Conservation (phyloP, 345 rosid species). For the Pugionium cornutum region DNA sequence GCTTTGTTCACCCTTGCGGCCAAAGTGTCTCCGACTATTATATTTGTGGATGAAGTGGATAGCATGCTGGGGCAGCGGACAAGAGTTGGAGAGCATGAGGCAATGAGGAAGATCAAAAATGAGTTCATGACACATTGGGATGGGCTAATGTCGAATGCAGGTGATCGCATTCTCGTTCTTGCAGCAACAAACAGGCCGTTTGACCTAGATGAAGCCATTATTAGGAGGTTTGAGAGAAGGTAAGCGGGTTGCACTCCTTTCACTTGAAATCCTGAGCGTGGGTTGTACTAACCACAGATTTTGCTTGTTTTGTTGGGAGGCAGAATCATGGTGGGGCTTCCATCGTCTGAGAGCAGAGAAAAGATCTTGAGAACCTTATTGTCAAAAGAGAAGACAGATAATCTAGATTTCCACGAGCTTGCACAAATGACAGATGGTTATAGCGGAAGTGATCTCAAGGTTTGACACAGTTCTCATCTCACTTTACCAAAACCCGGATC, state of each 20-base stretch:
- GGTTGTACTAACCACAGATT: slow-evolving; percentile 13
- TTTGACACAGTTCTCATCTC: slow-evolving; percentile 39
- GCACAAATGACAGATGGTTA: slow-evolving; percentile 91
- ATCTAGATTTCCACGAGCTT: slow-evolving; percentile 81
- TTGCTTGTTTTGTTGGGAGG: slow-evolving; percentile 31
- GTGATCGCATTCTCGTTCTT: slow-evolving; percentile 90
- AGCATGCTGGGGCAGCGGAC: slow-evolving; percentile 99
- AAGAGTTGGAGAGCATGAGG: slow-evolving; percentile 31
- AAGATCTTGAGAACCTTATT: slow-evolving; percentile 82
- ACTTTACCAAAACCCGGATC: not conserved
- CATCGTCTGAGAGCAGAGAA: slow-evolving; percentile 80
- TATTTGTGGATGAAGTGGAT: slow-evolving; percentile 50
- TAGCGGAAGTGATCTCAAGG: slow-evolving; percentile 98
- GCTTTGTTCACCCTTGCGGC: no score
- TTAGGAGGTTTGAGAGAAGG: slow-evolving; percentile 98
- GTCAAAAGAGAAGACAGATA: slow-evolving; percentile 77
- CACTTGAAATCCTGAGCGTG: slow-evolving; percentile 12
- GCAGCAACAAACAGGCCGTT: slow-evolving; percentile 99
- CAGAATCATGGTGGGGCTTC: slow-evolving; percentile 98
- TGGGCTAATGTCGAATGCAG: slow-evolving; percentile 77
- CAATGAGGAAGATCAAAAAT: no score
- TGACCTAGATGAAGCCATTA: slow-evolving; percentile 99
- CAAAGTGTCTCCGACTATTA: no score
- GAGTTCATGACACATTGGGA: slow-evolving; percentile 87
- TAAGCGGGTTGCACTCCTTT: slow-evolving; percentile 7